These are phyloP conservation scores for Fraxinus pennsylvanica DNA, from an alignment of 257 asterid species.

Conservation along the genomic window DNA sequence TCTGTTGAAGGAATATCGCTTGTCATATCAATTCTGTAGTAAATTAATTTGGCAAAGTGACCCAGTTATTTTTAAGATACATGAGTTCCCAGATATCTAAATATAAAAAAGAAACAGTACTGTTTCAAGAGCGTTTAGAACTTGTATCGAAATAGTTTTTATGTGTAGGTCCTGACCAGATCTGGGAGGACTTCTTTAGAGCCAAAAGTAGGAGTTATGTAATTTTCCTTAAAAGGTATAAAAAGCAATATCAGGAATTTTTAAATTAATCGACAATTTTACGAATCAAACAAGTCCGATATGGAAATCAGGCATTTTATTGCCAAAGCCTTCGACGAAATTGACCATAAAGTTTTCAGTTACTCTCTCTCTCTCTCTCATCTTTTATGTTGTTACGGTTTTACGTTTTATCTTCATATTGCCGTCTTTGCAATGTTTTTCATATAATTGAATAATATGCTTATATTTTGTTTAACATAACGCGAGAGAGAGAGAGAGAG, in stretches of 20 bases:
- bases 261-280: not conserved
- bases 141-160: not conserved
- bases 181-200: not conserved
- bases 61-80: constrained; percentile 7
- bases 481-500: too few relatives aligned
- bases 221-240: not conserved
- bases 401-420: too few relatives aligned
- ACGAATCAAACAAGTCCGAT: not conserved
- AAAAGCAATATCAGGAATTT: not conserved
- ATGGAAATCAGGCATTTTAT: not conserved
- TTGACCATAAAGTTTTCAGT: not conserved
- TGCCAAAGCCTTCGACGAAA: not conserved
- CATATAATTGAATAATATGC: too few relatives aligned
- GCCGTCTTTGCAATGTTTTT: too few relatives aligned
- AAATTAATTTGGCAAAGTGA: not conserved
- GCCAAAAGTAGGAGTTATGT: not conserved
- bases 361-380: not conserved
- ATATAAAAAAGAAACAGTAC: not conserved
- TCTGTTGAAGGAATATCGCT: constrained; percentile 6
- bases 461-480: too few relatives aligned
- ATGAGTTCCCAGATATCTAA: not conserved
- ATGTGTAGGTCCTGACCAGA: not conserved
- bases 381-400: too few relatives aligned
- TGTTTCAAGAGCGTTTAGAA: not conserved
- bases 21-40: not conserved